These are phyloP conservation scores for Epichloe aotearoae DNA, from an alignment of 2,329 filamentous ascomycete species.

Conservation along the genomic window DNA sequence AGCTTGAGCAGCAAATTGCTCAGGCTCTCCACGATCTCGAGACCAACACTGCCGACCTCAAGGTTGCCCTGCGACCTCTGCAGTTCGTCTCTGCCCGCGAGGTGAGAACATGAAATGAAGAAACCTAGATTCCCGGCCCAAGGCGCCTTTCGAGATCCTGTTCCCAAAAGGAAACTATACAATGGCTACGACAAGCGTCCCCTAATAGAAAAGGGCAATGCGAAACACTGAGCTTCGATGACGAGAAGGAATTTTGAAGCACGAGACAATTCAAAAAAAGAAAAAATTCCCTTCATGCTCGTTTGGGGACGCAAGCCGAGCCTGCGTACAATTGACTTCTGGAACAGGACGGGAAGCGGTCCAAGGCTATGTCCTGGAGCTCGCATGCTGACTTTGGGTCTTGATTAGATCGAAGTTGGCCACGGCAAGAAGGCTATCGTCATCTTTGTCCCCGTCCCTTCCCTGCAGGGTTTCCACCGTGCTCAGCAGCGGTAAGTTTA, in stretches of 20 bases:
- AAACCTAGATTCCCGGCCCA: conserved; percentile 5
- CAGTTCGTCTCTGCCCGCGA: conserved; percentile 98
- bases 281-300: conserved; percentile 8
- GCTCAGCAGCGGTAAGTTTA: conserved; percentile 92
- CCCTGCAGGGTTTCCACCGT: conserved; percentile 97
- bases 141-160: conserved; percentile 25
- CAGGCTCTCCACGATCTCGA: conserved; percentile 97
- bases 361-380: conserved; percentile 58
- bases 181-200: conserved; percentile 18
- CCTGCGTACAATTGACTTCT: conserved; percentile 28
- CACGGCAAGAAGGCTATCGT: conserved; percentile 99
- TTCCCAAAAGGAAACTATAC: conserved; percentile 26
- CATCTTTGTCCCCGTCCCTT: conserved; percentile 99
- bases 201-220: conserved; percentile 3
- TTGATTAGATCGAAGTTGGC: conserved; percentile 93
- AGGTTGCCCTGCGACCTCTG: conserved; percentile 87
- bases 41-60: conserved; percentile 98
- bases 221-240: background rate
- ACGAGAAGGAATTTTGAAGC: conserved; percentile 5
- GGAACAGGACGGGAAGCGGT: conserved; percentile 66
- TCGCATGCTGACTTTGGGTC: conserved; percentile 63
- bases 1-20: conserved; percentile 95
- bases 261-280: conserved; percentile 2
- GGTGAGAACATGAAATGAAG: conserved; percentile 56
- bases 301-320: conserved; percentile 16